Evolutionary conservation across 495 filamentous ascomycete genomes (phyloP), one percentile per base, ranked within the genome.

Genomic region (Paragyromitra xinjiangensis): DNA sequence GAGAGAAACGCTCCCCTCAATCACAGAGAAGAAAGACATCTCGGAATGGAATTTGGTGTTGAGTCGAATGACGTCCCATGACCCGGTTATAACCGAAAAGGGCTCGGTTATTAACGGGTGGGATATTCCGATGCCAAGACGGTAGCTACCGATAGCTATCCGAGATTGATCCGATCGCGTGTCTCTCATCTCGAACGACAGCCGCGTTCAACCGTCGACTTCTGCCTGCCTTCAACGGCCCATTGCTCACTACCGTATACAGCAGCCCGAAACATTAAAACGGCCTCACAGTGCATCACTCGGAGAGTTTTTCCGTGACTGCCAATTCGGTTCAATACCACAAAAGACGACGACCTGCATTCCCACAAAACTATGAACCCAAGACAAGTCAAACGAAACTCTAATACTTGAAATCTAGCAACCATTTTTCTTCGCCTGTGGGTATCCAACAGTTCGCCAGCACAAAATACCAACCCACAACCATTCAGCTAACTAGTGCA

Each of bases 41-140:
- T 34, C 29, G 29, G 29, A 3, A 34, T 34, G 4, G 29, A 34
- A 34, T 34, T 34, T 40, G 26, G 66, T 37, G 24, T 64, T 56
- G 19, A 29, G 29, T 37, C 14, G 45, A 70, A 55, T 29, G 59
- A 26, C 37, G 19, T 39, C 51, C 7, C 45, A 64, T 71, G 59
- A 56, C 59, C 44, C 44, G 34, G 24, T 6, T 16, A 19, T 16
- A 68, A 53, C 24, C 64, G 45, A 16, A 37, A n/a, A n/a, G 16
- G 5, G 26, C 55, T 70, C 67, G 67, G 67, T 11, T 70, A 70
- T 61, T 34, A 40, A 7, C 67, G 67, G 67, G 53, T 7, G 7
- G 8, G n/a, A 2, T 48, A 16, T 12, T 48, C 8, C 44, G 11
- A 3, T 48, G 44, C 44, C 44, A 48, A 48, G 44, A 11, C 44